A percentile compares a stretch with the other conserved stretches of the same genome.
Evolutionary conservation across 108 stramenopile genomes (phyloP).

Genomic region (Schizochytrium sp.): DNA sequence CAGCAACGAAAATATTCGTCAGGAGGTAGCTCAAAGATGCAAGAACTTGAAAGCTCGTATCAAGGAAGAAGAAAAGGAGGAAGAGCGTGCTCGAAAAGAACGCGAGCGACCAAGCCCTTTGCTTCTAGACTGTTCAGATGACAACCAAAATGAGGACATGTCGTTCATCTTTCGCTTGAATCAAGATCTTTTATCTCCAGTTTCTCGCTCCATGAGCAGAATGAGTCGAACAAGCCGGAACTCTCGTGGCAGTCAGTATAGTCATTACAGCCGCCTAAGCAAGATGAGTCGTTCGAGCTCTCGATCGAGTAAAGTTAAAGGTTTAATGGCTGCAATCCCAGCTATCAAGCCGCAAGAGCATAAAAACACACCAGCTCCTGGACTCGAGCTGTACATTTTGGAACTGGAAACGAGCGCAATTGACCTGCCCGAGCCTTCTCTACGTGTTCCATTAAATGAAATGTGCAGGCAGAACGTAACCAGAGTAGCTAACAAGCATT

Average conservation of each 20-base stretch:
- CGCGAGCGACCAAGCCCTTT: not conserved
- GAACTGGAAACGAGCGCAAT: constrained; percentile 20
- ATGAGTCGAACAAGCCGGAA: not conserved
- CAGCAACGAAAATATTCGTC: not conserved
- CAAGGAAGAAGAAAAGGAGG: not conserved
- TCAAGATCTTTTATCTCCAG: not conserved
- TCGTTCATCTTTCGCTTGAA: not conserved
- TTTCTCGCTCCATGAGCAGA: not conserved
- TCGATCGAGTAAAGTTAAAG: not conserved
- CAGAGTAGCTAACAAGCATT: not conserved
- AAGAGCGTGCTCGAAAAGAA: not conserved
- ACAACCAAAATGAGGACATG: not conserved
- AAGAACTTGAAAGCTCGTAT: not conserved
- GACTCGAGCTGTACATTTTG: not conserved
- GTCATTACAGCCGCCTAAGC: not conserved
- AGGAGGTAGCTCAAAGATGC: not conserved
- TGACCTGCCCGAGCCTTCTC: not conserved
- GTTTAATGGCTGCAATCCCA: not conserved
- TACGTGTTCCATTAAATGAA: not conserved
- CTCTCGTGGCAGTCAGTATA: not conserved
- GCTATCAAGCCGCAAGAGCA: not conserved
- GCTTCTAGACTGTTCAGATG: not conserved
- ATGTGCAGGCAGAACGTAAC: not conserved
- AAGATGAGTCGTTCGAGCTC: too few species aligned
- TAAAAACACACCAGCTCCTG: not conserved